Evolutionary conservation across 2,329 filamentous ascomycete species (phyloP), one percentile per base, ranked within the genome.

Genomic region (Rhytidhysteron rufulum): DNA sequence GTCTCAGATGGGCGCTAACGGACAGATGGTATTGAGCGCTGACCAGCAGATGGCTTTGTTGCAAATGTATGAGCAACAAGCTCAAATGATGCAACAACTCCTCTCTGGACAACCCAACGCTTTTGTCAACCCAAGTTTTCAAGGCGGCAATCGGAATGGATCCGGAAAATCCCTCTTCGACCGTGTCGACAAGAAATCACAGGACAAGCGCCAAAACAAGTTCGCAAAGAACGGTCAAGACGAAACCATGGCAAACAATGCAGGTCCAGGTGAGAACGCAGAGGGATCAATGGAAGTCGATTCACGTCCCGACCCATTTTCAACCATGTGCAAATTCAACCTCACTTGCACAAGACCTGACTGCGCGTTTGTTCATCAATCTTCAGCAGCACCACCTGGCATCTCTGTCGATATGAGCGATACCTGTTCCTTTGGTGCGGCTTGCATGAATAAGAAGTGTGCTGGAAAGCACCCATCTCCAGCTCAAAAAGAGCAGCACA

Each of bases 381-480:
- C 90, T 13, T 89, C 93, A 2, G 89, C 86, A 2, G 90, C 91
- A 22, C 85, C 88, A 3, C 83, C 85, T 2, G 86, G 85, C 20
- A 79, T 78, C 2, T 77, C 82, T 0, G 75, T 97, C 42, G 93
- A 97, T 63, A 76, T 90, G 51, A 79, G 75, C 43, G 88, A 95
- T 56, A 74, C 78, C 15, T 98, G 93, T 71, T 78, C 78, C 15
- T 97, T 86, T 55, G 91, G 89, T 16, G 88, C 82, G 2, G 89
- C 89, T 7, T 98, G 93, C 80, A 95, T 93, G 70, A 98, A 97
- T 74, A 78, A 81, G 57, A 97, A 97, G 70, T 98, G 93, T 60
- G 86, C 86, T 7, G 90, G 79, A 21, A 86, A 88, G 43, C 93
- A 98, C 65, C 93, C 93, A 2, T 96, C 90, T 5, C 93, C 93